Conservation (phyloP, 2,329 filamentous ascomycete genomes). For the Cryphonectria nitschkei region DNA sequence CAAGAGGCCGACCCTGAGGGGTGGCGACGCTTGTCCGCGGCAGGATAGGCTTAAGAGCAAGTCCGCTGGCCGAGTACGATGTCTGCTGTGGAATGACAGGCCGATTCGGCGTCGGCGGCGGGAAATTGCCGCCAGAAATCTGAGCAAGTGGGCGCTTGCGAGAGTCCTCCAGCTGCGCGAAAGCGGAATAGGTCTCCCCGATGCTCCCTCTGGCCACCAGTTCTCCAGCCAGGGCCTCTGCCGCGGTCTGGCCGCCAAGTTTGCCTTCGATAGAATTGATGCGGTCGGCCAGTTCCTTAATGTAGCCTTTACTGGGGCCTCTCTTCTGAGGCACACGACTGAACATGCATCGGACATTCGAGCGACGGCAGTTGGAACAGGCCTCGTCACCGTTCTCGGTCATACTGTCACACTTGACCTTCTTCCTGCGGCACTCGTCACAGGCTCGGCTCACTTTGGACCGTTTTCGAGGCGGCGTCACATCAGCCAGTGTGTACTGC, state of each 20-base stretch:
- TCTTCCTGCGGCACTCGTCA: slow-evolving; percentile 87
- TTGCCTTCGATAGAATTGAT: slow-evolving; percentile 83
- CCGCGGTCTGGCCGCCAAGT: slow-evolving; percentile 57
- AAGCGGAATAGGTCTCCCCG: slow-evolving; percentile 57
- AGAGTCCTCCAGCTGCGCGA: slow-evolving; percentile 45
- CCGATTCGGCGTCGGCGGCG: slow-evolving; percentile 46
- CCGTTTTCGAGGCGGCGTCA: slow-evolving; percentile 72
- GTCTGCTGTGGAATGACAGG: slow-evolving; percentile 47
- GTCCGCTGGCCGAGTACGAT: slow-evolving; percentile 45
- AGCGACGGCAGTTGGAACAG: slow-evolving; percentile 81
- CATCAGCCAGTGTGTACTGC: slow-evolving; percentile 52
- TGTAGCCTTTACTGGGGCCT: slow-evolving; percentile 90
- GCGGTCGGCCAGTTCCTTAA: slow-evolving; percentile 87
- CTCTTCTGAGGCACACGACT: slow-evolving; percentile 87
- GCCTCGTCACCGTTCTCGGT: slow-evolving; percentile 73
- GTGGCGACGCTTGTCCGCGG: slow-evolving; percentile 36
- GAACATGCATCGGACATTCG: slow-evolving; percentile 78
- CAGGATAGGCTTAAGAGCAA: slow-evolving; percentile 51
- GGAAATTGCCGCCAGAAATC: slow-evolving; percentile 48
- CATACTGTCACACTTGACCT: slow-evolving; percentile 84
- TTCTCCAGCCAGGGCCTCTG: slow-evolving; percentile 49
- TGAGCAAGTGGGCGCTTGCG: slow-evolving; percentile 54
- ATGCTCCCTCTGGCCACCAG: slow-evolving; percentile 42
- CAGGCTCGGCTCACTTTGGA: slow-evolving; percentile 88
- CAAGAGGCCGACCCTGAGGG: slow-evolving; percentile 13